Percentiles rank a stretch among this genome's conserved stretches.
Conservation (phyloP, 768 basidiomycete genomes). For the Naganishia randhawae region DNA sequence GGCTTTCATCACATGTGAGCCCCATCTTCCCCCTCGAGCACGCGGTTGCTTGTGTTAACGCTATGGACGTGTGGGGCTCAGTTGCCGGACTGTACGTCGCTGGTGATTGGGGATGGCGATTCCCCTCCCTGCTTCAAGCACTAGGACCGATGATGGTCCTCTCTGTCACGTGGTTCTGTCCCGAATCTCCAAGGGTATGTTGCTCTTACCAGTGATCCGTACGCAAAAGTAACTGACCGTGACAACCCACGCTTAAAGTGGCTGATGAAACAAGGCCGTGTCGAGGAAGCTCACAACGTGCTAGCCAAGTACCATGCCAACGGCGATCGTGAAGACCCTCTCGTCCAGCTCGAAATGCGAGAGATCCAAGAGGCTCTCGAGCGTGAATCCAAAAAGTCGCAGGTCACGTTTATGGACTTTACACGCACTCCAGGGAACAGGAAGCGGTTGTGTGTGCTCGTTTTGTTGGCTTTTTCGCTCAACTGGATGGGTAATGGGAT, state of each 20-base stretch:
- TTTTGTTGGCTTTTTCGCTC: conserved; percentile 54
- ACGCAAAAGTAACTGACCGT: background rate
- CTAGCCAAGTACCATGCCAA: conserved; percentile 81
- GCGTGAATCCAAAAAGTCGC: conserved; percentile 59
- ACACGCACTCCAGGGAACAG: conserved; percentile 66
- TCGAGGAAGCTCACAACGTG: conserved; percentile 62
- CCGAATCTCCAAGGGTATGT: conserved; percentile 1
- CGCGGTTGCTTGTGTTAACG: background rate
- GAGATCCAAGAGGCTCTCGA: conserved; percentile 69
- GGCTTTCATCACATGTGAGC: conserved; percentile 22
- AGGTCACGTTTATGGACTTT: conserved; percentile 57
- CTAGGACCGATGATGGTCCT: conserved; percentile 6
- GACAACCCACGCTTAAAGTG: conserved; percentile 46
- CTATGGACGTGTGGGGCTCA: conserved; percentile 22
- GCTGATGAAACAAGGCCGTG: conserved; percentile 69
- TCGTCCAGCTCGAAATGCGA: conserved; percentile 38
- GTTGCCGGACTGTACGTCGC: conserved; percentile 33
- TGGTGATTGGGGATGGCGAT: conserved; percentile 36
- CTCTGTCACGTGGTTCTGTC: conserved; percentile 3
- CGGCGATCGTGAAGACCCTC: conserved; percentile 60
- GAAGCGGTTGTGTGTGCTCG: conserved; percentile 64
- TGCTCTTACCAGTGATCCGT: background rate
- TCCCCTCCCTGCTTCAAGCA: conserved; percentile 26
- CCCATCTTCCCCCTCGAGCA: background rate
- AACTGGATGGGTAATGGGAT: conserved; percentile 41